Conservation (phyloP, 1,284 basidiomycete species). For the Irpex sp. region DNA sequence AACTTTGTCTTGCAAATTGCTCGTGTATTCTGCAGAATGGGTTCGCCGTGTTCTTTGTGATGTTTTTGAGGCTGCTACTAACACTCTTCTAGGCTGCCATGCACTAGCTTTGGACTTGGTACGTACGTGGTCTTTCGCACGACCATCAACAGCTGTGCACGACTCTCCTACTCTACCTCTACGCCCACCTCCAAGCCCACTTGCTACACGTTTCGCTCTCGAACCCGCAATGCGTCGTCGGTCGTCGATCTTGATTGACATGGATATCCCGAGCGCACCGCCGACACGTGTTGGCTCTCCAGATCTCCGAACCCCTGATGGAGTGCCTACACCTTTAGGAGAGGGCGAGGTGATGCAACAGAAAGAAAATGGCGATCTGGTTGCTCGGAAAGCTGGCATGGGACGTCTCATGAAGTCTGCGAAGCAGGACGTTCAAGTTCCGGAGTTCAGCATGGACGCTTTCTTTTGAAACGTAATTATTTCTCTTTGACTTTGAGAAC, state of each 20-base stretch:
- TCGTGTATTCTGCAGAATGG: slow-evolving; percentile 89
- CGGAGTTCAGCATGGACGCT: slow-evolving; percentile 83
- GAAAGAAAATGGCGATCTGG: slow-evolving; percentile 51
- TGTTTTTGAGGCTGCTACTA: not conserved
- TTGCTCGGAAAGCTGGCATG: slow-evolving; percentile 68
- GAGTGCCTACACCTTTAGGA: not conserved
- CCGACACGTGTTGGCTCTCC: slow-evolving; percentile 56
- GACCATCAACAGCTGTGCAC: slow-evolving; percentile 48
- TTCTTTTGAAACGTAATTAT: slow-evolving; percentile 40
- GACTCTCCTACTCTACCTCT: slow-evolving; percentile 21
- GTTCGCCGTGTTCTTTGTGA: slow-evolving; percentile 39
- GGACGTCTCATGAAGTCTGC: slow-evolving; percentile 84
- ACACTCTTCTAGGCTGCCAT: slow-evolving; percentile 76
- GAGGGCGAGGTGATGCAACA: slow-evolving; percentile 28
- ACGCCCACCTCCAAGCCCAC: slow-evolving; percentile 36
- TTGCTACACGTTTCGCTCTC: slow-evolving; percentile 47
- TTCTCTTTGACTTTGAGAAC: not conserved
- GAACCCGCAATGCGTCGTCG: slow-evolving; percentile 52
- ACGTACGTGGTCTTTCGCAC: slow-evolving; percentile 87
- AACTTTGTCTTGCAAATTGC: slow-evolving; percentile 93
- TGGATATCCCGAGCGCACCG: slow-evolving; percentile 70
- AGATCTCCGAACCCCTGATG: slow-evolving; percentile 7
- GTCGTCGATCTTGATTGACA: slow-evolving; percentile 81
- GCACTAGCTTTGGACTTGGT: slow-evolving; percentile 83
- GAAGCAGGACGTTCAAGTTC: slow-evolving; percentile 81